Evolutionary conservation across 306 rosid genomes (phyloP), one percentile per base, ranked within the genome.

Genomic region (Castanospermum australe): DNA sequence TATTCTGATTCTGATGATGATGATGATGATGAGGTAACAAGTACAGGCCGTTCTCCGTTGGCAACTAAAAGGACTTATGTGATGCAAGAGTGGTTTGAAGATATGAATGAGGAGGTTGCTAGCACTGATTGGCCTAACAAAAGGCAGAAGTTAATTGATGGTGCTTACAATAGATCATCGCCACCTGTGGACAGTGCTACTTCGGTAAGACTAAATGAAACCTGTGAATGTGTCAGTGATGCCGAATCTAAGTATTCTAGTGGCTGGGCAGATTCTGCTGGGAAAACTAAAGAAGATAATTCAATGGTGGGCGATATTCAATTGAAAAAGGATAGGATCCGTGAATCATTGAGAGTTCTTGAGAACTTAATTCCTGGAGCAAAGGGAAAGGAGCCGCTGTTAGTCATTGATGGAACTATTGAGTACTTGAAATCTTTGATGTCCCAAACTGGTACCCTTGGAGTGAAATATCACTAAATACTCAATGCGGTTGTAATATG

Each of bases 321-420:
- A 50, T 69, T 61, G 30, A 87, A 77, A 79, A 89, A 70, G 84
- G 89, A 82, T 30, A 79, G 77, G 77, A 81, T 91, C 70, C 82
- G 51, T 33, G 85, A 88, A 81, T 84, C 85, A 11, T 39, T 91
- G 84, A 87, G 56, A 76, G 71, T 73, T 82, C 85, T 91, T 21
- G 87, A 86, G 90, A 81, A 84, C 63, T 75, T 91, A 66, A 70
- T 91, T 79, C 97, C 96, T 13, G 89, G 90, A 56, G 84, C 85
- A 14, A 89, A 91, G 77, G 93, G 93, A 32, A 91, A 86, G 86
- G 87, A 87, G 47, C 89, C 96, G 54, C 33, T 83, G 65, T 52
- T 86, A 36, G 83, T 91, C 44, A 87, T 89, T 48, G 93, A 91
- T 81, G 84, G 82, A 80, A 84, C 90, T 47, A 84, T 91, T 61